A percentile compares a stretch with the other conserved stretches of the same genome.
Evolutionary conservation across 495 filamentous ascomycete genomes (phyloP).

Genomic region (Bacidia gigantensis): DNA sequence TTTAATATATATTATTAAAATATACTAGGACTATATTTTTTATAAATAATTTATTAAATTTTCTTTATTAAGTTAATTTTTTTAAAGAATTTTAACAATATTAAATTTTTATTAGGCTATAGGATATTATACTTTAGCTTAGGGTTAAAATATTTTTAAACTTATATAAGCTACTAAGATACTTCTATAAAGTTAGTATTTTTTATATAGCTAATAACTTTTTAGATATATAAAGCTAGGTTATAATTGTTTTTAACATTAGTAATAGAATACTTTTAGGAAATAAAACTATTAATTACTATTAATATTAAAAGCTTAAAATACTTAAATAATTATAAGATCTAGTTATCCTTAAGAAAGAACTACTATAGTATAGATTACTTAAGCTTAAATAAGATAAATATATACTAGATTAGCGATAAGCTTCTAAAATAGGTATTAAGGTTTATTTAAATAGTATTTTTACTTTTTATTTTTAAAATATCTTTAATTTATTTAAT

Average conservation of each 20-base stretch:
- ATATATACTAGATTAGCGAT: neutral
- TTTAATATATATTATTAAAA: too few relatives aligned
- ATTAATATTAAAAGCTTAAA: neutral
- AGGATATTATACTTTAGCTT: conserved; percentile 1
- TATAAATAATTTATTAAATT: conserved; percentile 3
- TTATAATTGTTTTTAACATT: neutral
- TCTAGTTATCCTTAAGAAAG: neutral
- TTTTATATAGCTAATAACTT: conserved; percentile 1
- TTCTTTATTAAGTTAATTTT: conserved; percentile 1
- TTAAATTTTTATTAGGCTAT: neutral
- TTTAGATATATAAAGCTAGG: neutral
- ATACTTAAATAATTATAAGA: neutral
- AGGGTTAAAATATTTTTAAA: conserved; percentile 4
- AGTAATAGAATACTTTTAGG: neutral
- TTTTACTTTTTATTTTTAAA: neutral
- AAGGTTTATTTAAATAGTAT: neutral
- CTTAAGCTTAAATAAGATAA: neutral
- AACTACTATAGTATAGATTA: neutral
- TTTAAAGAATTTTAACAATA: conserved; percentile 1
- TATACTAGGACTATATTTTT: neutral
- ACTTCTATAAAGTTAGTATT: neutral
- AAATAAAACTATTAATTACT: neutral
- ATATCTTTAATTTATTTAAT: conserved; percentile 1
- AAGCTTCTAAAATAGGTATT: neutral
- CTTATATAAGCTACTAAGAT: neutral